Evolutionary conservation across 306 rosid genomes (phyloP).

Genomic region (Cucurbita pepo): DNA sequence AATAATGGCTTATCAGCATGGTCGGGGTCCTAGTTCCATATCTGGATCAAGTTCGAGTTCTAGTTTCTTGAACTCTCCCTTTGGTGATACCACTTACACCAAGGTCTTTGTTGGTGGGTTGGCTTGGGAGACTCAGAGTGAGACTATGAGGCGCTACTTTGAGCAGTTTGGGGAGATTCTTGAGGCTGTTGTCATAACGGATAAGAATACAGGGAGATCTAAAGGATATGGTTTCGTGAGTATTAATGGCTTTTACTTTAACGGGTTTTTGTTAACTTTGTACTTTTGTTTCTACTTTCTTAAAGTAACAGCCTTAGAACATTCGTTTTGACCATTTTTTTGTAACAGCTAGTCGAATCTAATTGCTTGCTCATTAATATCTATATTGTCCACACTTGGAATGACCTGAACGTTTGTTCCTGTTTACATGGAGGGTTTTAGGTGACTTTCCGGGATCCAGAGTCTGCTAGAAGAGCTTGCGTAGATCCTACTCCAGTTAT

Average conservation of each 20-base stretch:
- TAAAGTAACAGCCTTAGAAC: background rate
- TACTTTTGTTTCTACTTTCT: background rate
- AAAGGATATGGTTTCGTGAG: conserved; percentile 99
- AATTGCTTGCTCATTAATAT: background rate
- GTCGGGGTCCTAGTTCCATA: conserved; percentile 59
- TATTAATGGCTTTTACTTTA: conserved; percentile 20
- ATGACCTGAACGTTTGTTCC: conserved; percentile 53
- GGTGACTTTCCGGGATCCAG: conserved; percentile 97
- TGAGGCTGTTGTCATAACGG: conserved; percentile 87
- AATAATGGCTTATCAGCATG: conserved; percentile 60
- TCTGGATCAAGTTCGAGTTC: conserved; percentile 89
- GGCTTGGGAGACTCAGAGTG: conserved; percentile 97
- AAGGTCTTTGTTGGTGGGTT: conserved; percentile 93
- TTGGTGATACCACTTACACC: conserved; percentile 88
- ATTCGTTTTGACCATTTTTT: background rate
- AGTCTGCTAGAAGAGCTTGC: conserved; percentile 90
- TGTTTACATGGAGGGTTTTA: conserved; percentile 78
- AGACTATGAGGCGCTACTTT: conserved; percentile 74
- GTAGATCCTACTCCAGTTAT: conserved; percentile 74
- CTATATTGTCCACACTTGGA: conserved; percentile 4
- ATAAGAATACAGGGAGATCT: conserved; percentile 89
- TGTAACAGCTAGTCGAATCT: background rate
- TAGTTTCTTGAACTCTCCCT: conserved; percentile 58
- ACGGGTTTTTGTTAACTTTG: background rate
- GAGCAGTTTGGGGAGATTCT: conserved; percentile 80